Evolutionary conservation across 352 stramenopile species (phyloP).

Genomic region (Pythium periplocum): DNA sequence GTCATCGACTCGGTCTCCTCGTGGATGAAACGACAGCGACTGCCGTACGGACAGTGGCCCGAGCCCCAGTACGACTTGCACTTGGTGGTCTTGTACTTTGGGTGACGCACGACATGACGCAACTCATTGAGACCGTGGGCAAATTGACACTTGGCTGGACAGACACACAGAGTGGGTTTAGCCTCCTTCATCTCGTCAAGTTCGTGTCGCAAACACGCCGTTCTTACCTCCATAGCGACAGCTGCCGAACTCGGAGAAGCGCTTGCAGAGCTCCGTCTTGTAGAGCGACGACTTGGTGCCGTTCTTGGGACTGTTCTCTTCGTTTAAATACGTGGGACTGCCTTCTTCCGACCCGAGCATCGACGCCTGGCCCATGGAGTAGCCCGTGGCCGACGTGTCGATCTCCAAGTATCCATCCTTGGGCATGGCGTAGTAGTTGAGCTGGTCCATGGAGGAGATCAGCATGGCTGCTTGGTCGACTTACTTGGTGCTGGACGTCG

Average conservation of each 20-base stretch:
- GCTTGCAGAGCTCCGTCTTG: conserved; percentile 87
- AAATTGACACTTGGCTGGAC: conserved; percentile 82
- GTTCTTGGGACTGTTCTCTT: conserved; percentile 82
- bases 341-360: conserved; percentile 9
- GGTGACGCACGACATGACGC: conserved; percentile 79
- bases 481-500: no score
- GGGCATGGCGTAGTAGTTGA: conserved; percentile 78
- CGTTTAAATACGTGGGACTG: conserved; percentile 58
- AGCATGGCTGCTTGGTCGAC: conserved; percentile 33
- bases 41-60: conserved; percentile 82
- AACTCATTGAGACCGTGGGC: conserved; percentile 76
- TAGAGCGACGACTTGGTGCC: conserved; percentile 83
- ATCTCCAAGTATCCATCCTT: conserved; percentile 73
- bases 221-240: conserved; percentile 75
- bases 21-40: conserved; percentile 86
- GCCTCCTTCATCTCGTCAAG: no score
- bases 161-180: no score
- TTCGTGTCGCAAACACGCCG: no score
- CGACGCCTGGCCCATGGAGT: conserved; percentile 14
- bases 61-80: conserved; percentile 90
- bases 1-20: conserved; percentile 65
- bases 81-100: conserved; percentile 91
- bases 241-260: conserved; percentile 83
- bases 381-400: conserved; percentile 32
- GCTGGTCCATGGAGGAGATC: conserved; percentile 76